Evolutionary conservation across 2,329 filamentous ascomycete species (phyloP).

Genomic region (Diaporthe citri): DNA sequence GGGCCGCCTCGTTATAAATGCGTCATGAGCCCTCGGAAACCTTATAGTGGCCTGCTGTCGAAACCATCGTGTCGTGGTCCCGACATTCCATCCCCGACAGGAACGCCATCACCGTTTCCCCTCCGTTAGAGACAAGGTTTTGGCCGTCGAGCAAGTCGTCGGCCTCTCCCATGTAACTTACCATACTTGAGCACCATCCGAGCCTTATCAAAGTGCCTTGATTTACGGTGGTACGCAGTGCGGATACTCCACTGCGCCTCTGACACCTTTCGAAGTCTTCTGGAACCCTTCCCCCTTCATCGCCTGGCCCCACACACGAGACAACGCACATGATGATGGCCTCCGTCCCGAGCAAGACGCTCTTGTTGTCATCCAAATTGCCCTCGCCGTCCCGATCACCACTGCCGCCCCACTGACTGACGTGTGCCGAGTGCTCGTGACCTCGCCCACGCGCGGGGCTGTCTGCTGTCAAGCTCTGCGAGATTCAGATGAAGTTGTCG

Average conservation of each 20-base stretch:
- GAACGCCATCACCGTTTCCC: background rate
- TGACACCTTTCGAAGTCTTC: slow-evolving; percentile 31
- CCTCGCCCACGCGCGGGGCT: background rate
- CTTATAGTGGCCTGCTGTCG: slow-evolving; percentile 31
- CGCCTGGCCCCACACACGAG: background rate
- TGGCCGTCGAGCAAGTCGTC: background rate
- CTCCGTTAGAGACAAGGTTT: slow-evolving; percentile 28
- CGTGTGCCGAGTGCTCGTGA: slow-evolving; percentile 30
- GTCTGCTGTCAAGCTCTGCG: background rate
- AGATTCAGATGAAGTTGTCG: slow-evolving; percentile 9
- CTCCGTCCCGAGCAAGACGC: background rate
- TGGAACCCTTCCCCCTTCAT: slow-evolving; percentile 13
- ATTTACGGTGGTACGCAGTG: background rate
- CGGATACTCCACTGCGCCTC: background rate
- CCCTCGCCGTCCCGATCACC: background rate
- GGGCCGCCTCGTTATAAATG: background rate
- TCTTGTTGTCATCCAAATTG: background rate
- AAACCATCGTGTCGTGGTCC: slow-evolving; percentile 14
- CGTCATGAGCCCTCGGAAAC: slow-evolving; percentile 22
- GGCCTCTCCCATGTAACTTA: background rate
- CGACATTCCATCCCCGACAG: slow-evolving; percentile 5
- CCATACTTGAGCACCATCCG: slow-evolving; percentile 5
- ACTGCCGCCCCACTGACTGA: slow-evolving; percentile 23
- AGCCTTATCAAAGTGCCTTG: background rate
- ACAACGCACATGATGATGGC: background rate